These are phyloP conservation scores for Neonectria punicea DNA, from an alignment of 2,329 filamentous ascomycete genomes.

Conservation along the genomic window DNA sequence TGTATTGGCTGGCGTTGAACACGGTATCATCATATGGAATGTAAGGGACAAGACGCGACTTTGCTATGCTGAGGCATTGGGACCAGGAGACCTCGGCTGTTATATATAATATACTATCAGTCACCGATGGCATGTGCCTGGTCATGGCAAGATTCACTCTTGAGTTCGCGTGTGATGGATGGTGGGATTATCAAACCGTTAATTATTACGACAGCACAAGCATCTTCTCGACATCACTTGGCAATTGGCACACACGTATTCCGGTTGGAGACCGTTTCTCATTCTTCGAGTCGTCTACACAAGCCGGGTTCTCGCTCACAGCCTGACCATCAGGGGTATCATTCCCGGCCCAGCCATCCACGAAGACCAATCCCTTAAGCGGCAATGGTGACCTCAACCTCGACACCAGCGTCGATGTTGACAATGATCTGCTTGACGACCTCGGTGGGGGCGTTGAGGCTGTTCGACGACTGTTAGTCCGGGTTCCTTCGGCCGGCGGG, in stretches of 20 bases:
- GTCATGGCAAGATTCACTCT: neutral
- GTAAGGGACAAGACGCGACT: neutral
- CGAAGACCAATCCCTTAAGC: slow-evolving; percentile 53
- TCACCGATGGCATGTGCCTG: neutral
- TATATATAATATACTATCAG: neutral
- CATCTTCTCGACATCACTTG: neutral
- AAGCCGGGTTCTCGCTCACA: slow-evolving; percentile 22
- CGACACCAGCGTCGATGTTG: slow-evolving; percentile 94
- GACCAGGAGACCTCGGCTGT: neutral
- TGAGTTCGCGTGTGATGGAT: neutral
- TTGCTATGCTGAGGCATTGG: neutral
- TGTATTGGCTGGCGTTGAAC: slow-evolving; percentile 34
- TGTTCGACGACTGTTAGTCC: slow-evolving; percentile 48
- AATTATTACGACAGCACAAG: neutral
- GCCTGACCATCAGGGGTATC: slow-evolving; percentile 22
- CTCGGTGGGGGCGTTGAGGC: slow-evolving; percentile 96
- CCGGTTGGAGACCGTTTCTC: slow-evolving; percentile 17
- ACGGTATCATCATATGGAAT: slow-evolving; percentile 20
- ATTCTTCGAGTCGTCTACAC: slow-evolving; percentile 31
- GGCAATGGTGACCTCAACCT: slow-evolving; percentile 93
- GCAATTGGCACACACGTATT: slow-evolving; percentile 3
- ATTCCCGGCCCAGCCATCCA: slow-evolving; percentile 21
- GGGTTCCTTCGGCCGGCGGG: neutral
- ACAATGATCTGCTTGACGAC: slow-evolving; percentile 97
- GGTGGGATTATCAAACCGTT: neutral